Base-by-base conservation (phyloP, 768 basidiomycete genomes). In the Agaricus blazei region DNA sequence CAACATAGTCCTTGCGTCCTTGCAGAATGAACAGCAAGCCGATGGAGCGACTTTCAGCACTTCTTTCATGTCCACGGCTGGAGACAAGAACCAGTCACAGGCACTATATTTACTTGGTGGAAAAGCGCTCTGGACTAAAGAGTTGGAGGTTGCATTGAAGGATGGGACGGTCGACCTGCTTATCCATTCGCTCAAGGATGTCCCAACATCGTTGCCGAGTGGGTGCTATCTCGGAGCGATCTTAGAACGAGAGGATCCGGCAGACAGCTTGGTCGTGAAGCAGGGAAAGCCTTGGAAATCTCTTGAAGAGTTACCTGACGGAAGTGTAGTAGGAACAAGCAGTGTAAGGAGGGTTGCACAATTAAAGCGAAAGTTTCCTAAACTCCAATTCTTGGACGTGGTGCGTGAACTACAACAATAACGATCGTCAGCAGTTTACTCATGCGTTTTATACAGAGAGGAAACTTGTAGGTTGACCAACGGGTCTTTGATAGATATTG, bases 81-180 rank as follows among this genome's bases (percentile, higher is more conserved):
- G 96, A 76, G 96, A 98, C 73, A 88, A 90, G 64, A 94, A 97
- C 64, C 92, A 95, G 70, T 83, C 87, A 1, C 87, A 92, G 60
- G 82, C 83, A 2, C 75, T 97, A 15, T 95, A 95, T 70, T 77
- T 94, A 8, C 73, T 97, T 14, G 93, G 93, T 38, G 93, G 91
- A n/a, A 93, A 92, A 67, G 80, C 89, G 0, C 70, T 98, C 28
- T 99, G 97, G 97, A 99, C 97, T 37, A 90, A 93, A 63, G 96
- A 98, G 63, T 84, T 99, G 52, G 97, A 99, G 67, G 88, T 90
- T 19, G 85, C 84, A 43, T 73, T 99, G 58, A 77, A 83, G 52
- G 77, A 85, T 43, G 72, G 78, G 29, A 73, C 77, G 11, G 88
- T 95, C 48, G 97, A 99, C 67, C 84, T 98, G 79, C 82, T 99